Evolutionary conservation across 2,329 filamentous ascomycete genomes (phyloP).

Genomic region (Aurifilum marmelostoma): DNA sequence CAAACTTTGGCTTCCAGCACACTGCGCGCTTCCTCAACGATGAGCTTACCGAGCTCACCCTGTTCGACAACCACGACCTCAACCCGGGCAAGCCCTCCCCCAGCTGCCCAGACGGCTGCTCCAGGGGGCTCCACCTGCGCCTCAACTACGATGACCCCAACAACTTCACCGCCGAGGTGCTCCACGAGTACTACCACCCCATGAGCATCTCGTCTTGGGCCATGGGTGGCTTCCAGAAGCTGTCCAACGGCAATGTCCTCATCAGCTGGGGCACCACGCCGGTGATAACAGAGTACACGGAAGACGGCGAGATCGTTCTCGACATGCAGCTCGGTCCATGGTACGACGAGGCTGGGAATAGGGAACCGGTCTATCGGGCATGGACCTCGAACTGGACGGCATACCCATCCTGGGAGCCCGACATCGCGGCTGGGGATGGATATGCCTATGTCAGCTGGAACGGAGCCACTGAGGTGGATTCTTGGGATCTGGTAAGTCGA

Average conservation of each 20-base stretch:
- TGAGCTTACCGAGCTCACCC: conserved; percentile 45
- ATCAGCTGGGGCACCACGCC: conserved; percentile 52
- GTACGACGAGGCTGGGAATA: conserved; percentile 19
- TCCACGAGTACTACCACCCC: conserved; percentile 43
- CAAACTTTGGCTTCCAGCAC: conserved; percentile 54
- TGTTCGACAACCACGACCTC: conserved; percentile 51
- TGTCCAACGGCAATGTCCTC: conserved; percentile 41
- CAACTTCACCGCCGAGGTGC: conserved; percentile 47
- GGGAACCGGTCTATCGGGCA: conserved; percentile 32
- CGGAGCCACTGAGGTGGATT: conserved; percentile 38
- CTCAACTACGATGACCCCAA: conserved; percentile 39
- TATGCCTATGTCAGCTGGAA: conserved; percentile 39
- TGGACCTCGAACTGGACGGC: conserved; percentile 32
- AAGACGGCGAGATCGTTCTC: conserved; percentile 44
- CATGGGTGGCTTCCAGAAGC: conserved; percentile 28
- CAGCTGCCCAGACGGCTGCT: conserved; percentile 23
- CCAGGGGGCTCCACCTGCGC: conserved; percentile 36
- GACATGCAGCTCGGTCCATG: conserved; percentile 45
- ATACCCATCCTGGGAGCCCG: conserved; percentile 35
- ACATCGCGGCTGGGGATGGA: conserved; percentile 27
- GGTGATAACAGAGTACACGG: conserved; percentile 49
- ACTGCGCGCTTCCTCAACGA: conserved; percentile 42
- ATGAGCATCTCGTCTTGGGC: conserved; percentile 29
- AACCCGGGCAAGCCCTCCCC: conserved; percentile 31
- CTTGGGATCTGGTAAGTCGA: conserved; percentile 29